Percentiles rank a stretch among this genome's conserved stretches.
Evolutionary conservation across 1,284 basidiomycete genomes (phyloP).

Genomic region (Mycosarcoma mackinlayi): DNA sequence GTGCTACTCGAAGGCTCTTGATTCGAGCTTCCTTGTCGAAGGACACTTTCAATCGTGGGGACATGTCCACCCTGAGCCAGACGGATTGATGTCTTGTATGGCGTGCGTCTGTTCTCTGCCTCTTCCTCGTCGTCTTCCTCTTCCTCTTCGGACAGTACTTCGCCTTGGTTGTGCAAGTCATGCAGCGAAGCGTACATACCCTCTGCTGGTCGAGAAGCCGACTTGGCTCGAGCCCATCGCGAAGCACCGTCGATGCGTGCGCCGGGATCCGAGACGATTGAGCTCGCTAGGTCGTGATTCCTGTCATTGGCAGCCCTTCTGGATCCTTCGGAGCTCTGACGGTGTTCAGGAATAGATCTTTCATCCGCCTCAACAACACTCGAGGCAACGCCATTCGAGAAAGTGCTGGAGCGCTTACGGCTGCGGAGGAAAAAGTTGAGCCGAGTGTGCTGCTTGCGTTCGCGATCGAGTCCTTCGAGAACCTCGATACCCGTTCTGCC

Average conservation of each 20-base stretch:
- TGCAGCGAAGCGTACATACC: slow-evolving; percentile 26
- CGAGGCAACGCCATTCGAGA: slow-evolving; percentile 2
- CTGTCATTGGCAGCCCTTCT: neutral
- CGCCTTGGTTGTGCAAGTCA: slow-evolving; percentile 29
- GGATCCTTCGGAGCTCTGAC: slow-evolving; percentile 11
- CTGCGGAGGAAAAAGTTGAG: slow-evolving; percentile 21
- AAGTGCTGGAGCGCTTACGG: slow-evolving; percentile 31
- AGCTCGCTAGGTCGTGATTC: slow-evolving; percentile 28
- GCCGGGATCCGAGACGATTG: slow-evolving; percentile 47
- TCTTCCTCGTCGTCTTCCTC: slow-evolving; percentile 22
- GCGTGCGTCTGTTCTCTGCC: neutral
- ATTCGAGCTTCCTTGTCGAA: neutral
- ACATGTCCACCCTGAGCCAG: neutral
- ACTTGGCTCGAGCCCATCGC: slow-evolving; percentile 21
- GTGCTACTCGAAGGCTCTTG: neutral
- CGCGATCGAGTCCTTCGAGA: slow-evolving; percentile 48
- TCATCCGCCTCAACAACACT: neutral
- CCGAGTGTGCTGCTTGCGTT: slow-evolving; percentile 24
- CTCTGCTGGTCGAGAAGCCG: slow-evolving; percentile 14
- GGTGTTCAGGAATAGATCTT: neutral
- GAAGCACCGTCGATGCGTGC: neutral
- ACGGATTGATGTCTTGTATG: neutral
- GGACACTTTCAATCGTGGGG: slow-evolving; percentile 31
- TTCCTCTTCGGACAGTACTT: slow-evolving; percentile 45
- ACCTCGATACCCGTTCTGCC: slow-evolving; percentile 55